Evolutionary conservation across 345 rosid genomes (phyloP), one percentile per base, ranked within the genome.

Genomic region (Pugionium dolabratum): DNA sequence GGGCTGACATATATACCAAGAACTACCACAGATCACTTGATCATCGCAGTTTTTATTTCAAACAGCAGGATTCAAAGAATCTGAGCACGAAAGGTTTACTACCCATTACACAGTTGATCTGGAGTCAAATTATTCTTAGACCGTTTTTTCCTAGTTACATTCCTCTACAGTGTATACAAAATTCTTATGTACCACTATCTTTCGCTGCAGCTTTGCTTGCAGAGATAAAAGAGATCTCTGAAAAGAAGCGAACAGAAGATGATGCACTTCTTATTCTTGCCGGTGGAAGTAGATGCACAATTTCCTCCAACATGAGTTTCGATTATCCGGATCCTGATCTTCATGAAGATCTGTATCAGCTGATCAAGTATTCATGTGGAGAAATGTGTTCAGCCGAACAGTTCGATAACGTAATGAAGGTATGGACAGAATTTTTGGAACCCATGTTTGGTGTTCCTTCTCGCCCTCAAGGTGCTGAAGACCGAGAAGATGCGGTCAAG

Each of bases 391-490:
- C 99, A 68, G 70, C 84, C 11, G 97, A 94, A 63, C 95, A 88
- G 82, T 67, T 86, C 64, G 95, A 88, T 72, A 87, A 88, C 79
- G 89, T 90, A 54, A 84, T 90, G 87, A 90, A 84, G 74, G 79
- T 94, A 46, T 94, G 99, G 97, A 90, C 88, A 55, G 85, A 88
- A n/a, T 88, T 94, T 75, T 70, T 94, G 79, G 99, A 90, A 64
- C 99, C 96, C 43, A 61, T 85, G 62, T 76, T 90, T 34, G 93
- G 95, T 51, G 87, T 85, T 79, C 82, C 96, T 75, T 79, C 83
- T 66, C 88, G 97, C 29, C 87, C 95, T 75, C 89, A 83, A 64
- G 93, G 95, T 71, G 80, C 89, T 26, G 93, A 86, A 82, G 93
- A 90, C 78, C 84, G 75, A 50, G 89, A 88, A 79, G 96, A 85